Conservation (phyloP, 169 alveolate genomes). For the Cryptosporidium ubiquitum region DNA sequence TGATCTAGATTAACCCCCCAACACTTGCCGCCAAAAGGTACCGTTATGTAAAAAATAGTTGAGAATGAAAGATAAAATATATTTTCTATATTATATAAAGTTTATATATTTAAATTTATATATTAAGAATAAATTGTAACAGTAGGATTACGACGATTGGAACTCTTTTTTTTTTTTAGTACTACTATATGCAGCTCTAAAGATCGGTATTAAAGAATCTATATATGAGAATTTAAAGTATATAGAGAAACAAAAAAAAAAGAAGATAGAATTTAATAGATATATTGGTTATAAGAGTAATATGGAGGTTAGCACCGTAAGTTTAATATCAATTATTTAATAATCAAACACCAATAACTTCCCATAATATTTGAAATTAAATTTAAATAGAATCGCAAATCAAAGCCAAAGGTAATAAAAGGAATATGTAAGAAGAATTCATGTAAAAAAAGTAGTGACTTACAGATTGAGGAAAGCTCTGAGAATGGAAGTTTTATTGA, state of each 20-base stretch:
- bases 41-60: conserved; percentile 3
- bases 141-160: background rate
- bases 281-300: background rate
- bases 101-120: no score
- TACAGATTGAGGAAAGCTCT: background rate
- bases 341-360: background rate
- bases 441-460: background rate
- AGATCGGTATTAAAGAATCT: background rate
- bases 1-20: conserved; percentile 3
- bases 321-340: background rate
- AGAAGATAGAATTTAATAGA: background rate
- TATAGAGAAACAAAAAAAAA: background rate
- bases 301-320: conserved; percentile 8
- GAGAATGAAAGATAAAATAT: background rate
- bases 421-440: background rate
- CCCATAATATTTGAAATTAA: background rate
- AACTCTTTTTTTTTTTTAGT: no score
- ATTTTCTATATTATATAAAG: background rate
- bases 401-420: conserved; percentile 7
- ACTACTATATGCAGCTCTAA: background rate
- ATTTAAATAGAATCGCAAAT: background rate
- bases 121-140: no score
- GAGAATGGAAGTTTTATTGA: background rate
- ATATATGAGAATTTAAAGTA: background rate
- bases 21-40: conserved; percentile 23